A percentile compares a stretch with the other conserved stretches of the same genome.
phyloP scores from a whole-genome alignment of 2,329 filamentous ascomycete species.

The Pseudocercospora crystallina region DNA sequence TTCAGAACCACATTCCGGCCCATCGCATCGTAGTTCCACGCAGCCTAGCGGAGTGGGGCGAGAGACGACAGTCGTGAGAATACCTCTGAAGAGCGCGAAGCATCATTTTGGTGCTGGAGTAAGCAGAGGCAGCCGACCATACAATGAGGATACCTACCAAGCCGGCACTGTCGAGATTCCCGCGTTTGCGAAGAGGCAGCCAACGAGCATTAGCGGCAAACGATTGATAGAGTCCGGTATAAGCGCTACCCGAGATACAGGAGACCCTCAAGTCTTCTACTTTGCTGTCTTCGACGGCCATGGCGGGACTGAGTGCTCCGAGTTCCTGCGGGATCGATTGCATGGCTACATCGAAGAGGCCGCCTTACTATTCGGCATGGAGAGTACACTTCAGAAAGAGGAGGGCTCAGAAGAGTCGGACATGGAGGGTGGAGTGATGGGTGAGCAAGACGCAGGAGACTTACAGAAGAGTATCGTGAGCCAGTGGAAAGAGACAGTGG shows the following conservation, averaged over 20 bases:
- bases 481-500: conserved; percentile 80
- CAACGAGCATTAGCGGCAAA: conserved; percentile 58
- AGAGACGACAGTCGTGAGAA: conserved; percentile 90
- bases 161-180: conserved; percentile 91
- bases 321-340: conserved; percentile 78
- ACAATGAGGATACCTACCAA: conserved; percentile 93
- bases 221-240: conserved; percentile 29
- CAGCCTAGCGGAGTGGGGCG: conserved; percentile 48
- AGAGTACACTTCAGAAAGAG: conserved; percentile 65
- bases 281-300: conserved; percentile 97
- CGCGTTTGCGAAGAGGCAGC: conserved; percentile 82
- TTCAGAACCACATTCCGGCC: conserved; percentile 70
- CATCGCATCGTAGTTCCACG: conserved; percentile 20
- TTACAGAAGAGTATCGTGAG: conserved; percentile 71
- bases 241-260: conserved; percentile 72
- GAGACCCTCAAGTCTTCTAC: conserved; percentile 96
- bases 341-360: conserved; percentile 87
- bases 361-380: conserved; percentile 71
- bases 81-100: conserved; percentile 88
- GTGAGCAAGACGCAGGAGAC: conserved; percentile 62
- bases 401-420: conserved; percentile 38
- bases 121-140: conserved; percentile 76
- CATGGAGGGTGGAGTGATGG: conserved; percentile 44
- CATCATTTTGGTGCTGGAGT: conserved; percentile 87
- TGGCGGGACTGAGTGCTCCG: conserved; percentile 83